Percentiles rank a stretch among this genome's conserved stretches.
phyloP scores from a whole-genome alignment of 805 yeast species.

The Starmerella bombi region DNA sequence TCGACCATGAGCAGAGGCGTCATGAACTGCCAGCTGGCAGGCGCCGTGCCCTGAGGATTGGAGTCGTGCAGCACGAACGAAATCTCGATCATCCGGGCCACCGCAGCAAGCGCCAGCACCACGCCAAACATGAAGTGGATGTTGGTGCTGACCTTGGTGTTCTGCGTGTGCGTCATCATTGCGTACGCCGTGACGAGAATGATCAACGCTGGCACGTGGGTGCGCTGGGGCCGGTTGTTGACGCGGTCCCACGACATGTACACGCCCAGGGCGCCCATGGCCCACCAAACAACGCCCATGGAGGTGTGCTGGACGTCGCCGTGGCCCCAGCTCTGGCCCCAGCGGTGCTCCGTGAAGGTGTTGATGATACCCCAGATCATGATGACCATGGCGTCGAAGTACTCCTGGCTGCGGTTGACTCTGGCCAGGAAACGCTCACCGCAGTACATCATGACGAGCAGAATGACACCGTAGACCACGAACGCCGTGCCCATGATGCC shows the following conservation, averaged over 20 bases:
- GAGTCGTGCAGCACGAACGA: conserved; percentile 56
- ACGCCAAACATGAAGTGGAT: conserved; percentile 81
- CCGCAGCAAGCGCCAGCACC: conserved; percentile 66
- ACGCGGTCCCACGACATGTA: conserved; percentile 52
- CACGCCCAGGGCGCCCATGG: conserved; percentile 79
- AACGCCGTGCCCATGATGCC: conserved; percentile 94
- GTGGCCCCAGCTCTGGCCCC: conserved; percentile 90
- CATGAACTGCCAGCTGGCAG: conserved; percentile 68
- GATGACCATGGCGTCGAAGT: conserved; percentile 69
- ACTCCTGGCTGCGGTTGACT: conserved; percentile 56
- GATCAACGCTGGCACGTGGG: conserved; percentile 68
- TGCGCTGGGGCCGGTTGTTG: conserved; percentile 37
- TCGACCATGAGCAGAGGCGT: conserved; percentile 70
- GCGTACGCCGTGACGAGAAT: conserved; percentile 86
- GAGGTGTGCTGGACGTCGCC: conserved; percentile 92
- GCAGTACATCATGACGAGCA: conserved; percentile 50
- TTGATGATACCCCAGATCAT: conserved; percentile 85
- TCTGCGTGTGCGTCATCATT: conserved; percentile 82
- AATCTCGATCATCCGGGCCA: conserved; percentile 63
- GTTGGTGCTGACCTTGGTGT: conserved; percentile 61
- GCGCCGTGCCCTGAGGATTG: conserved; percentile 31
- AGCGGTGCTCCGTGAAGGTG: conserved; percentile 91
- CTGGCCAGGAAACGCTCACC: conserved; percentile 47
- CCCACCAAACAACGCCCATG: conserved; percentile 96
- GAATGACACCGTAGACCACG: conserved; percentile 61